phyloP scores from a whole-genome alignment of 108 stramenopile genomes.

The Nitzschia palea region DNA sequence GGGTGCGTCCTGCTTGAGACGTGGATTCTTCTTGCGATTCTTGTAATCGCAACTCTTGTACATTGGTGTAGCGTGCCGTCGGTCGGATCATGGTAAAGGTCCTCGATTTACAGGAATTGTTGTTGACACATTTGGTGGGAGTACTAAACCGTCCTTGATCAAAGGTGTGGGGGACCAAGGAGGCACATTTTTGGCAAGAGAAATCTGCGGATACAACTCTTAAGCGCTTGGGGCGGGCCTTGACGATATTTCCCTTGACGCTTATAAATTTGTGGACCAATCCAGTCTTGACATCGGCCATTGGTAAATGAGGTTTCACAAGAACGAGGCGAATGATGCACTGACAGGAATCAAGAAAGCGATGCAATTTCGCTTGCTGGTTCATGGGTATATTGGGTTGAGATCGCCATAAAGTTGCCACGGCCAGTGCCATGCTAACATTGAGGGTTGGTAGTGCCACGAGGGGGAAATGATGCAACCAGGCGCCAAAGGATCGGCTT shows the following conservation, averaged over 20 bases:
- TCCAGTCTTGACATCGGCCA: slow-evolving; percentile 62
- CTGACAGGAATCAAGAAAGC: slow-evolving; percentile 44
- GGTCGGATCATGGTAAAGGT: slow-evolving; percentile 70
- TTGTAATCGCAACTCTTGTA: slow-evolving; percentile 91
- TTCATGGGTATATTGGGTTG: neutral
- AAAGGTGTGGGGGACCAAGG: slow-evolving; percentile 60
- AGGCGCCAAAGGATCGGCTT: slow-evolving; percentile 42
- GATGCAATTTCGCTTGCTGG: slow-evolving; percentile 12
- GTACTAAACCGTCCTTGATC: slow-evolving; percentile 64
- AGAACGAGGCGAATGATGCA: slow-evolving; percentile 40
- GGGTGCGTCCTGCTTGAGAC: slow-evolving; percentile 73
- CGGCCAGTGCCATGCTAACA: slow-evolving; percentile 43
- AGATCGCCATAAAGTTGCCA: slow-evolving; percentile 31
- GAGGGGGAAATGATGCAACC: slow-evolving; percentile 49
- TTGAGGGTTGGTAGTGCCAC: slow-evolving; percentile 39
- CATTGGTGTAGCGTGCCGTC: slow-evolving; percentile 88
- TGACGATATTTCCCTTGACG: slow-evolving; percentile 89
- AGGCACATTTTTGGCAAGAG: slow-evolving; percentile 85
- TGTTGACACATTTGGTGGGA: slow-evolving; percentile 70
- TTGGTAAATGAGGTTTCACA: slow-evolving; percentile 39
- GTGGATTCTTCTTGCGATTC: slow-evolving; percentile 86
- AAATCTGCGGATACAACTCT: slow-evolving; percentile 86
- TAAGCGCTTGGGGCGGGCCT: slow-evolving; percentile 88
- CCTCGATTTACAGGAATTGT: slow-evolving; percentile 53
- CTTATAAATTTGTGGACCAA: slow-evolving; percentile 70